phyloP scores from a whole-genome alignment of 257 asterid genomes.

The Euphrasia confusa region DNA sequence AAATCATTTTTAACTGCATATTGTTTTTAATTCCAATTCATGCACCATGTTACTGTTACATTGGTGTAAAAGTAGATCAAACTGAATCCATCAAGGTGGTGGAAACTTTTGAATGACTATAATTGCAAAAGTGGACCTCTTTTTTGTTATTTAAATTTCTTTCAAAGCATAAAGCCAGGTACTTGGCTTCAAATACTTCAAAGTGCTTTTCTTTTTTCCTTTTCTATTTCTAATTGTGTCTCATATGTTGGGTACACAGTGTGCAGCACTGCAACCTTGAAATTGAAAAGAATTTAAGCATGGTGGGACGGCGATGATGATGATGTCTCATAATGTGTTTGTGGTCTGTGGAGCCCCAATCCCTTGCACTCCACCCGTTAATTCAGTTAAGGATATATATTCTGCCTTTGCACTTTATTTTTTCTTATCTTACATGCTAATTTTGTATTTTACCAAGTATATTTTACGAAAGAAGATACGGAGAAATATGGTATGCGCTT shows the following conservation, averaged over 20 bases:
- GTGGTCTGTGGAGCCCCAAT: conserved; percentile 20
- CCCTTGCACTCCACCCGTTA: conserved; percentile 6
- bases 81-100: neutral
- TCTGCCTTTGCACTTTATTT: conserved; percentile 13
- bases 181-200: conserved; percentile 8
- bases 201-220: neutral
- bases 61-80: neutral
- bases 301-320: conserved; percentile 16
- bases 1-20: neutral
- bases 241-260: conserved; percentile 17
- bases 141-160: neutral
- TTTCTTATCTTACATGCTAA: neutral
- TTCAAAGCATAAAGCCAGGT: conserved; percentile 11
- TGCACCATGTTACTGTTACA: conserved; percentile 3
- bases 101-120: neutral
- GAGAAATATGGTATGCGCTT: neutral
- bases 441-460: neutral
- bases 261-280: conserved; percentile 17
- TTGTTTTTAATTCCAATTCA: neutral
- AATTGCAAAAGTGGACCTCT: conserved; percentile 3
- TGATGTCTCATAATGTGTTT: conserved; percentile 11
- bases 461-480: no score
- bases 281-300: conserved; percentile 9
- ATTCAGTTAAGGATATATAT: conserved; percentile 10
- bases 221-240: conserved; percentile 6